phyloP scores from a whole-genome alignment of 176 grass and related monocot genomes.

The Musa schizocarpa region DNA sequence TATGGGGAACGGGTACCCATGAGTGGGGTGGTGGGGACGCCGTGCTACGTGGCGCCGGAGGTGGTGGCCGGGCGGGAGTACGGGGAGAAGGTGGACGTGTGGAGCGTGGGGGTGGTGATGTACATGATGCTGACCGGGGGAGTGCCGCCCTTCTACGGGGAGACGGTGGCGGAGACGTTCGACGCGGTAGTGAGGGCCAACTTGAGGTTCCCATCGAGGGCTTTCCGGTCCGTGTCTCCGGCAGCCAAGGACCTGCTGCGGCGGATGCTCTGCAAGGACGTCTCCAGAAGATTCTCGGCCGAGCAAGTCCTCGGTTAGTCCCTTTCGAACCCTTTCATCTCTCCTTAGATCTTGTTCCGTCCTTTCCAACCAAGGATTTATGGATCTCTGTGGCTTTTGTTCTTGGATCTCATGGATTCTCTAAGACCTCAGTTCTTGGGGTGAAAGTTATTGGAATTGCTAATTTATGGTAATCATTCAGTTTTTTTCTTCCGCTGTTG shows the following conservation, averaged over 20 bases:
- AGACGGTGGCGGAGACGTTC: slow-evolving; percentile 54
- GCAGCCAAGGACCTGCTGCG: slow-evolving; percentile 75
- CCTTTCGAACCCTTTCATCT: background rate
- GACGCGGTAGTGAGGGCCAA: slow-evolving; percentile 42
- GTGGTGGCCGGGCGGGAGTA: slow-evolving; percentile 56
- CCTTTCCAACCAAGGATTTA: background rate
- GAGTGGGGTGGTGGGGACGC: slow-evolving; percentile 65
- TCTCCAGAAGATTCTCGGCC: slow-evolving; percentile 61
- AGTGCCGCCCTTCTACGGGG: slow-evolving; percentile 59
- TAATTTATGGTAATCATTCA: too few relatives aligned
- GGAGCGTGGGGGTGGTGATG: slow-evolving; percentile 75
- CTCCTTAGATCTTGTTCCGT: background rate
- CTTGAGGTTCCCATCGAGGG: slow-evolving; percentile 54
- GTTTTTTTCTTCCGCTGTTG: too few relatives aligned
- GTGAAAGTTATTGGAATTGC: too few relatives aligned
- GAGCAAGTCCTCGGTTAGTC: slow-evolving; percentile 73
- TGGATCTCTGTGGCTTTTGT: background rate
- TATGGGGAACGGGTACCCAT: slow-evolving; percentile 10
- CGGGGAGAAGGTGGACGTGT: slow-evolving; percentile 80
- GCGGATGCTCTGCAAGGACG: slow-evolving; percentile 81
- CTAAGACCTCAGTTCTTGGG: background rate
- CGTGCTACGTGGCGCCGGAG: slow-evolving; percentile 87
- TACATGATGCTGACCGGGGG: slow-evolving; percentile 67
- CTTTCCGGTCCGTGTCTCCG: slow-evolving; percentile 54
- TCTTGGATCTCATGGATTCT: background rate